Percentiles rank a stretch among this genome's conserved stretches.
Evolutionary conservation across 1,139 yeast species (phyloP).

Genomic region (Geotrichum cucujoidarum): DNA sequence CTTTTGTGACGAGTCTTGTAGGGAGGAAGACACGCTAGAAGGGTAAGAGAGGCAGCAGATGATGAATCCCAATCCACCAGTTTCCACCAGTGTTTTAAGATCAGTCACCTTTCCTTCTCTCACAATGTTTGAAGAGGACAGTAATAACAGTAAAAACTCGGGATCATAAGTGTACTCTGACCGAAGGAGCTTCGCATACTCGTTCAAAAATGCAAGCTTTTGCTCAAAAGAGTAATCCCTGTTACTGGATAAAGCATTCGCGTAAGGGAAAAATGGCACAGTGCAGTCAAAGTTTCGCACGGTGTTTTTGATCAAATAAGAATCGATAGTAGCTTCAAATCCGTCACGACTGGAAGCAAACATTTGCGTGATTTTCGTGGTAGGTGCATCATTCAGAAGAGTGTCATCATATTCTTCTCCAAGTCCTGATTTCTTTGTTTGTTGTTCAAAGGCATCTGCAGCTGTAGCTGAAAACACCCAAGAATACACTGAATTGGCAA

Average conservation of each 20-base stretch:
- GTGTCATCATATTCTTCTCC: conserved; percentile 16
- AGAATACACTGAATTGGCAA: conserved; percentile 19
- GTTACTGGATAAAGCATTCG: conserved; percentile 5
- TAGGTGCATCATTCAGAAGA: conserved; percentile 16
- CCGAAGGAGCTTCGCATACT: conserved; percentile 16
- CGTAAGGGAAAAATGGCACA: conserved; percentile 18
- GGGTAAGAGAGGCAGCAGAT: conserved; percentile 43
- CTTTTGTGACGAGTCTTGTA: not conserved
- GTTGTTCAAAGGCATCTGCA: conserved; percentile 17
- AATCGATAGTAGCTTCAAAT: conserved; percentile 53
- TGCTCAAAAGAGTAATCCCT: conserved; percentile 12
- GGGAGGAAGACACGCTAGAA: conserved; percentile 3
- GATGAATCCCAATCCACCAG: conserved; percentile 54
- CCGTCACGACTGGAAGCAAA: conserved; percentile 47
- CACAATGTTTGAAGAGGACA: conserved; percentile 31
- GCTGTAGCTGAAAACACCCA: conserved; percentile 19
- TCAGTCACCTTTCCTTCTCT: conserved; percentile 39
- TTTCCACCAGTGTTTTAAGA: conserved; percentile 54
- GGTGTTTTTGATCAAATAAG: conserved; percentile 48
- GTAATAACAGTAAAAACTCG: conserved; percentile 33
- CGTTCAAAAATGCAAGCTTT: conserved; percentile 12
- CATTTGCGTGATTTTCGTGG: conserved; percentile 33
- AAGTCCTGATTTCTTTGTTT: conserved; percentile 5
- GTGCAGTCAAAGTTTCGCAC: conserved; percentile 38
- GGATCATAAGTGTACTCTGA: conserved; percentile 27